A percentile compares a stretch with the other conserved stretches of the same genome.
These are phyloP conservation scores for Plenodomus biglobosus DNA, from an alignment of 2,329 filamentous ascomycete genomes.

Conservation along the genomic window DNA sequence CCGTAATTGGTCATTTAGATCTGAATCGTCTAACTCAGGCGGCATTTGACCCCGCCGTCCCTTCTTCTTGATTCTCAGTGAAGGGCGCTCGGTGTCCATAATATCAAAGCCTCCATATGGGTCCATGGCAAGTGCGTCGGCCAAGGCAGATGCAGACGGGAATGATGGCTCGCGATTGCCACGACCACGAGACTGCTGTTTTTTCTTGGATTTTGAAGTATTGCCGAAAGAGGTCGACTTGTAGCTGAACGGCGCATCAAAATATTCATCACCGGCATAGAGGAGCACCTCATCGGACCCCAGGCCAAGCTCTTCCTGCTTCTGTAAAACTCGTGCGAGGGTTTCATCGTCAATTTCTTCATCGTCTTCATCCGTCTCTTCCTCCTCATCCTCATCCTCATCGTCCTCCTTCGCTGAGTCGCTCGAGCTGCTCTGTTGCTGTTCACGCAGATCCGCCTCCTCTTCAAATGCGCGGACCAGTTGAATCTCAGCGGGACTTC, in stretches of 20 bases:
- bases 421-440: slow-evolving; percentile 21
- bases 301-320: slow-evolving; percentile 65
- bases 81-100: slow-evolving; percentile 78
- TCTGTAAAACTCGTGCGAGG: slow-evolving; percentile 62
- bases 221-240: slow-evolving; percentile 14
- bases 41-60: slow-evolving; percentile 58
- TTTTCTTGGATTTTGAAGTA: slow-evolving; percentile 31
- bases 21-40: slow-evolving; percentile 49
- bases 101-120: slow-evolving; percentile 74
- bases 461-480: slow-evolving; percentile 35
- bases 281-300: slow-evolving; percentile 61
- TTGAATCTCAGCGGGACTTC: slow-evolving; percentile 21
- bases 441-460: slow-evolving; percentile 16
- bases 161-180: slow-evolving; percentile 42
- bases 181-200: slow-evolving; percentile 18
- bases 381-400: slow-evolving; percentile 24
- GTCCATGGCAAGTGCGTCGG: slow-evolving; percentile 60
- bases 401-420: slow-evolving; percentile 25
- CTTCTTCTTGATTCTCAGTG: slow-evolving; percentile 66
- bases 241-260: slow-evolving; percentile 35
- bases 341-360: slow-evolving; percentile 60
- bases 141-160: slow-evolving; percentile 58
- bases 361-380: slow-evolving; percentile 44
- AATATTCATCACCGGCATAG: slow-evolving; percentile 53
- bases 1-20: slow-evolving; percentile 46